Percentiles rank a stretch among this genome's conserved stretches.
Evolutionary conservation across 345 rosid species (phyloP).

Genomic region (Hevea brasiliensis): DNA sequence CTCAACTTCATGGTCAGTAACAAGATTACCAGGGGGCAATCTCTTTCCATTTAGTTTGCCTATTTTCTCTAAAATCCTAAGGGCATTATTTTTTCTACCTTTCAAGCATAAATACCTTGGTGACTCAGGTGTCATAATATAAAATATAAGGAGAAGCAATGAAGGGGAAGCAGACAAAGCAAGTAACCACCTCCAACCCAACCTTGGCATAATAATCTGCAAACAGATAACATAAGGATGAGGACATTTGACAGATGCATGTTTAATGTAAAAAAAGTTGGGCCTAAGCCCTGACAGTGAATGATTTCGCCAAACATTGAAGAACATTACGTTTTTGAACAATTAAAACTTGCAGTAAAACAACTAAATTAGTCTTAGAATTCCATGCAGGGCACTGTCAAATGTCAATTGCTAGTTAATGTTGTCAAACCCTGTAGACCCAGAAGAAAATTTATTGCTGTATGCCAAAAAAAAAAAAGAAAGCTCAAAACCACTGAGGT

Average conservation of each 20-base stretch:
- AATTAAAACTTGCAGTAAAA: too few relatives aligned
- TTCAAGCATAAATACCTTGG: constrained; percentile 77
- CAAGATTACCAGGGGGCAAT: constrained; percentile 70
- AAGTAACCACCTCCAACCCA: constrained; percentile 96
- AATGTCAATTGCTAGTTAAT: too few relatives aligned
- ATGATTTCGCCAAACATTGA: too few relatives aligned
- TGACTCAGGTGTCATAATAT: constrained; percentile 68
- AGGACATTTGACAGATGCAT: constrained; percentile 3
- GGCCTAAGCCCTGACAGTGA: too few relatives aligned
- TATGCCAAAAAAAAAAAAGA: too few relatives aligned
- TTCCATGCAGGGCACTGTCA: too few relatives aligned
- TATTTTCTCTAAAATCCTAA: constrained; percentile 56
- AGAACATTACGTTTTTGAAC: too few relatives aligned
- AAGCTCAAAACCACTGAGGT: too few relatives aligned
- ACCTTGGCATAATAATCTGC: constrained; percentile 81
- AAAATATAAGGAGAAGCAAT: constrained; percentile 71
- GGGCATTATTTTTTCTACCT: constrained; percentile 69
- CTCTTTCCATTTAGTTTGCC: constrained; percentile 52
- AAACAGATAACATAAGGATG: constrained; percentile 20
- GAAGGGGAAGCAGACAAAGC: constrained; percentile 76
- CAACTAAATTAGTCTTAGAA: too few relatives aligned
- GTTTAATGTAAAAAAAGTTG: too few relatives aligned
- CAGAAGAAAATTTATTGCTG: too few relatives aligned
- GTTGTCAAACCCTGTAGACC: too few relatives aligned
- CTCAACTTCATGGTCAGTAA: constrained; percentile 55